Evolutionary conservation across 305 asterid species (phyloP).

Genomic region (Nicotiana rustica): DNA sequence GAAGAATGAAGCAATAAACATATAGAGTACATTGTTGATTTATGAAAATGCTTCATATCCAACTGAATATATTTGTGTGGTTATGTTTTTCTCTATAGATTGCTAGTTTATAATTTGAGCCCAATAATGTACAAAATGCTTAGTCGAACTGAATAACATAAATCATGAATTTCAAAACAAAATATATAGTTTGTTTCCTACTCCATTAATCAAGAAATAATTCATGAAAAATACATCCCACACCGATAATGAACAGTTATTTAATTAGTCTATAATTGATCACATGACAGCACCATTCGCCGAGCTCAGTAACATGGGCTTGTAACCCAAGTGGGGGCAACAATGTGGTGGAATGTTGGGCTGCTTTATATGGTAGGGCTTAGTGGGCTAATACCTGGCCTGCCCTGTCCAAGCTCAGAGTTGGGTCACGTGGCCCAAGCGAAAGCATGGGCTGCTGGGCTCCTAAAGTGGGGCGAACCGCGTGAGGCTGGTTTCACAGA

Average conservation of each 20-base stretch:
- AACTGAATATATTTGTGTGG: not conserved
- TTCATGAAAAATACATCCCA: not conserved
- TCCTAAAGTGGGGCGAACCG: not conserved
- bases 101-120: not conserved
- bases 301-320: not conserved
- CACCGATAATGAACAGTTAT: not conserved
- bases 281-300: rapidly evolving
- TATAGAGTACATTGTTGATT: no score
- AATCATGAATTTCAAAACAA: no score
- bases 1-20: no score
- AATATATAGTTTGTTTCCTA: no score
- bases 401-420: not conserved
- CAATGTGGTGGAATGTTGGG: not conserved
- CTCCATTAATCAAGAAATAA: not conserved
- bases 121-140: not conserved
- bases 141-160: not conserved
- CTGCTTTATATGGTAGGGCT: not conserved
- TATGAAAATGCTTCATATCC: no score
- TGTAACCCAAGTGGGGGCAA: not conserved
- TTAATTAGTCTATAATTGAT: not conserved
- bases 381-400: not conserved
- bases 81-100: not conserved
- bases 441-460: not conserved
- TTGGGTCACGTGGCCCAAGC: not conserved
- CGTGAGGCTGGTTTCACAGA: slow-evolving; percentile 26